Conservation (phyloP, 23 red algal genomes). For the Gracilaria gracilis region DNA sequence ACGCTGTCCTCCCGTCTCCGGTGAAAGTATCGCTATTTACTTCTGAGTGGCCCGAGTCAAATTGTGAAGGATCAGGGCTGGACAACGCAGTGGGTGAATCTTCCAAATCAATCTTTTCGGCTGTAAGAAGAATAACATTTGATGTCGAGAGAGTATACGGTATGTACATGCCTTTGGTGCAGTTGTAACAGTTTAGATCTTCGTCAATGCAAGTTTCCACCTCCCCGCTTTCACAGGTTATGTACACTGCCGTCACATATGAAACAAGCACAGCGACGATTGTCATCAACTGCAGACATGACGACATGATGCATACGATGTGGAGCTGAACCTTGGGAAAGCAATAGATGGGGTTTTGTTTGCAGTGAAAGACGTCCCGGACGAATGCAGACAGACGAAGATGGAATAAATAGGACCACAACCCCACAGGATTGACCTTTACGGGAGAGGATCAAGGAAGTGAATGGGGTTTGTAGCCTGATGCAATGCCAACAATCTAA, state of each 20-base stretch:
- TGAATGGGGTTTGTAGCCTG: too few relatives aligned
- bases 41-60: background rate
- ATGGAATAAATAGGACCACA: too few relatives aligned
- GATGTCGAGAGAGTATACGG: background rate
- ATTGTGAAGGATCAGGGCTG: background rate
- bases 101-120: background rate
- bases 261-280: background rate
- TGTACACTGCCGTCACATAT: background rate
- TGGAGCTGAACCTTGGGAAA: too few relatives aligned
- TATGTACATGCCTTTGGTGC: background rate
- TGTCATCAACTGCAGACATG: background rate
- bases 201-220: background rate
- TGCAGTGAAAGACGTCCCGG: too few relatives aligned
- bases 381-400: too few relatives aligned
- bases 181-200: slow-evolving; percentile 6
- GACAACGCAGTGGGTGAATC: background rate
- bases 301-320: background rate
- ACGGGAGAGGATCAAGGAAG: too few relatives aligned
- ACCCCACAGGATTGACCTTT: background rate
- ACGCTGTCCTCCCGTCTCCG: too few relatives aligned
- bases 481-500: too few relatives aligned
- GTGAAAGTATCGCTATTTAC: background rate
- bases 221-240: background rate
- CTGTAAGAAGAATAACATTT: background rate
- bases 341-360: too few relatives aligned